These are phyloP conservation scores for Aspergillus amoenus DNA, from an alignment of 2,329 filamentous ascomycete species.

Conservation along the genomic window DNA sequence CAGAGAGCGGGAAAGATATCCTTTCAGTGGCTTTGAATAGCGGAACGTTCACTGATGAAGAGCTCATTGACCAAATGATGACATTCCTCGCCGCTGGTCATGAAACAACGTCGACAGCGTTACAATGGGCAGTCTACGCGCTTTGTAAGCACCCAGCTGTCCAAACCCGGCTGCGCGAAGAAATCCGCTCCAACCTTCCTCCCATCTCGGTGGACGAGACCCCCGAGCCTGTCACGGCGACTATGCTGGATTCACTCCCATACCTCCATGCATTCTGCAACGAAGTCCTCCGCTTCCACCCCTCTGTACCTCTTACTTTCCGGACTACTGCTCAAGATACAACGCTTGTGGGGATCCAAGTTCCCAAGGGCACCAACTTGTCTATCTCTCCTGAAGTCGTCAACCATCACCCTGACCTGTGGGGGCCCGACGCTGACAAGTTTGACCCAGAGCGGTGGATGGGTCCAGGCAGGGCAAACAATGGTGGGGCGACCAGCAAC, in stretches of 20 bases:
- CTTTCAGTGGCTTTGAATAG: conserved; percentile 76
- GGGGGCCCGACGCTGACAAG: conserved; percentile 71
- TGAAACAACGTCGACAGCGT: conserved; percentile 72
- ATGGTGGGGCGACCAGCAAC: conserved; percentile 72
- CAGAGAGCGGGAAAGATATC: conserved; percentile 63
- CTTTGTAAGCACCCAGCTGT: conserved; percentile 66
- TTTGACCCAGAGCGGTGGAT: conserved; percentile 83
- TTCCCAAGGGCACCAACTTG: conserved; percentile 71
- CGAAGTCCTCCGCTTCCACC: conserved; percentile 72
- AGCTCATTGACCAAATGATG: conserved; percentile 86
- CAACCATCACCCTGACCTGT: conserved; percentile 68
- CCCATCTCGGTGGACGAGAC: conserved; percentile 50
- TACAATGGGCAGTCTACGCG: conserved; percentile 74
- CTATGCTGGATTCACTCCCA: conserved; percentile 65
- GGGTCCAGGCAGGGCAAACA: conserved; percentile 52
- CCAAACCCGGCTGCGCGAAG: conserved; percentile 66
- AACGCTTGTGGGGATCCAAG: conserved; percentile 59
- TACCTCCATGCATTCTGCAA: conserved; percentile 78
- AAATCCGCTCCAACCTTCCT: conserved; percentile 64
- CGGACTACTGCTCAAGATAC: conserved; percentile 68
- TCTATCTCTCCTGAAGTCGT: conserved; percentile 65
- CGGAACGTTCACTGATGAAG: conserved; percentile 72
- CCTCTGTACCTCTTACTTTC: conserved; percentile 69
- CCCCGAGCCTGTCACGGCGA: conserved; percentile 64
- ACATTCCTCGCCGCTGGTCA: conserved; percentile 82